phyloP scores from a whole-genome alignment of 441 rosid genomes.

The Heliophila coronopifolia region DNA sequence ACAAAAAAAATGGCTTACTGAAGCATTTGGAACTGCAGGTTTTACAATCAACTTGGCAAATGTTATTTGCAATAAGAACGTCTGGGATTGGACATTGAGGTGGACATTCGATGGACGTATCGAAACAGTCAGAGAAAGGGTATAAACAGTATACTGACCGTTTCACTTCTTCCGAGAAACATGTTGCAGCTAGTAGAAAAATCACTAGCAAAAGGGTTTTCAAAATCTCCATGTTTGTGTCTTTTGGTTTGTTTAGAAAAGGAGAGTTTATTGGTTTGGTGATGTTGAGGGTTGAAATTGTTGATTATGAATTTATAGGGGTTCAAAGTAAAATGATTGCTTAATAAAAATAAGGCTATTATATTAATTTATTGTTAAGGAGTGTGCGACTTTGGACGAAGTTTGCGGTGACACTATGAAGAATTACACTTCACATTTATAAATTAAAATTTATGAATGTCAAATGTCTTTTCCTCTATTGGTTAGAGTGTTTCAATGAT shows the following conservation, averaged over 20 bases:
- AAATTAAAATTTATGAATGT: too few species aligned
- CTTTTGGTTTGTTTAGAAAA: background rate
- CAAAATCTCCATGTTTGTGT: slow-evolving; percentile 20
- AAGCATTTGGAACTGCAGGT: too few species aligned
- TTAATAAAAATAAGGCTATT: slow-evolving; percentile 1
- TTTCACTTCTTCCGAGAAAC: slow-evolving; percentile 30
- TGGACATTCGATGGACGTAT: slow-evolving; percentile 37
- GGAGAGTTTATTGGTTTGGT: slow-evolving; percentile 7
- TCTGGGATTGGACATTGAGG: slow-evolving; percentile 43
- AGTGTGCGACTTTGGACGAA: slow-evolving; percentile 18
- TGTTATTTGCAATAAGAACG: too few species aligned
- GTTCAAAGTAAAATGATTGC: slow-evolving; percentile 22
- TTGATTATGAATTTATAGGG: slow-evolving; percentile 15
- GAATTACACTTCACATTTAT: slow-evolving; percentile 14
- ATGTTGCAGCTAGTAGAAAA: slow-evolving; percentile 23
- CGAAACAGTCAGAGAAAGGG: slow-evolving; percentile 38
- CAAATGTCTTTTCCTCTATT: too few species aligned
- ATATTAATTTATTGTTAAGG: background rate
- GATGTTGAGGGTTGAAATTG: background rate
- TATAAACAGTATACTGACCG: slow-evolving; percentile 26
- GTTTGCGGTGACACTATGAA: slow-evolving; percentile 21
- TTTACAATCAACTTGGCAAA: too few species aligned
- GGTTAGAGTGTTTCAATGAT: too few species aligned
- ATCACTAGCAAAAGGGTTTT: slow-evolving; percentile 21
- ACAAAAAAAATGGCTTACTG: too few species aligned